Evolutionary conservation across 768 basidiomycete species (phyloP).

Genomic region (Collybiopsis luxurians): DNA sequence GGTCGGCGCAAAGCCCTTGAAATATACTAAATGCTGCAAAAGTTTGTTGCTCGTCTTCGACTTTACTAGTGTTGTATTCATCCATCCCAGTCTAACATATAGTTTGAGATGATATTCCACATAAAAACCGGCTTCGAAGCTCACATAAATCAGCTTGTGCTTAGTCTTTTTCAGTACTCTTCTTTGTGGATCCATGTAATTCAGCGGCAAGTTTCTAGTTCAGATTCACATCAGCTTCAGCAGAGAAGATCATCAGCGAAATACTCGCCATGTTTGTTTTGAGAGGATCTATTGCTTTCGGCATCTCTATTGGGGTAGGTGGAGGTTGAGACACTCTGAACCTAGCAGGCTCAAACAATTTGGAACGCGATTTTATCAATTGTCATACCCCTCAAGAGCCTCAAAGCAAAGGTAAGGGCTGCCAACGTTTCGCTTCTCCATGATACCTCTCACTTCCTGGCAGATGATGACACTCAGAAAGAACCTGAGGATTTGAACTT

Average conservation of each 20-base stretch:
- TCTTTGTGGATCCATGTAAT: constrained; percentile 90
- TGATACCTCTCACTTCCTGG: no score
- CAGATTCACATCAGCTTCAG: constrained; percentile 62
- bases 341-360: no score
- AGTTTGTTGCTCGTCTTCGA: constrained; percentile 60
- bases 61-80: constrained; percentile 70
- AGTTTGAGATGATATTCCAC: background rate
- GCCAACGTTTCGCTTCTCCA: no score
- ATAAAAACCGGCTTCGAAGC: constrained; percentile 23
- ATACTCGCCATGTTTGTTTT: constrained; percentile 51
- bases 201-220: constrained; percentile 69
- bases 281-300: constrained; percentile 33
- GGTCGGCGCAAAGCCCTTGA: constrained; percentile 81
- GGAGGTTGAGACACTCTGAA: constrained; percentile 30
- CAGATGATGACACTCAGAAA: no score
- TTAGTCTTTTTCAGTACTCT: constrained; percentile 78
- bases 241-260: constrained; percentile 61
- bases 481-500: no score
- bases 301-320: constrained; percentile 30
- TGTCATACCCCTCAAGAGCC: no score
- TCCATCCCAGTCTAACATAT: constrained; percentile 69
- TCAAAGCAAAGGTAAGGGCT: no score
- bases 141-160: constrained; percentile 83
- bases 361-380: no score
- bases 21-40: constrained; percentile 70